A percentile compares a stretch with the other conserved stretches of the same genome.
Evolutionary conservation across 2,329 filamentous ascomycete species (phyloP).

Genomic region (Chalaropsis thielavioides): DNA sequence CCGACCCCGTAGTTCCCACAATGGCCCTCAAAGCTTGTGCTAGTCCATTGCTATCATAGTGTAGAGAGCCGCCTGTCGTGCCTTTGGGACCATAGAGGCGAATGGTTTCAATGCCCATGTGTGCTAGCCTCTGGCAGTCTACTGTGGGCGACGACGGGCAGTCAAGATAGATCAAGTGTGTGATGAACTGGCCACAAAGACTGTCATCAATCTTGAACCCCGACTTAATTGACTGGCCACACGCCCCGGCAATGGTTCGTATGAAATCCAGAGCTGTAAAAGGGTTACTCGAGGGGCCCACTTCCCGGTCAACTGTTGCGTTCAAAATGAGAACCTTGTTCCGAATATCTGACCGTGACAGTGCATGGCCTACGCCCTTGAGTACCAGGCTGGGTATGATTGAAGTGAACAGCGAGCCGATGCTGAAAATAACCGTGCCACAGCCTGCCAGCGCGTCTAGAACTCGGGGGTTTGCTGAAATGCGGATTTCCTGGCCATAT

Average conservation of each 20-base stretch:
- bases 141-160: constrained; percentile 55
- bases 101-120: constrained; percentile 62
- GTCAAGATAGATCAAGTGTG: constrained; percentile 69
- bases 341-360: constrained; percentile 31
- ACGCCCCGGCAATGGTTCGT: constrained; percentile 60
- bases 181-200: constrained; percentile 53
- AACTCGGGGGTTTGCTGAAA: constrained; percentile 68
- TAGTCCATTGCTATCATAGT: constrained; percentile 65
- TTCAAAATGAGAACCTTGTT: constrained; percentile 79
- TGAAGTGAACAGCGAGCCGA: constrained; percentile 86
- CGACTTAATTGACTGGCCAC: constrained; percentile 48
- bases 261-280: constrained; percentile 73
- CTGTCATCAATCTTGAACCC: constrained; percentile 29
- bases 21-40: constrained; percentile 63
- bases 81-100: constrained; percentile 57
- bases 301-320: constrained; percentile 72
- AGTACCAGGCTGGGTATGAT: constrained; percentile 73
- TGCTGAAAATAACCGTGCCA: constrained; percentile 69
- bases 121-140: constrained; percentile 46
- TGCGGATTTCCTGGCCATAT: constrained; percentile 89
- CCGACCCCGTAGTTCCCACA: constrained; percentile 41
- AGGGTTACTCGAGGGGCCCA: constrained; percentile 49
- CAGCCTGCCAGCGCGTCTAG: constrained; percentile 50
- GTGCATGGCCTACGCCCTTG: constrained; percentile 51
- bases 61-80: constrained; percentile 29